Base-by-base conservation (phyloP, 192 early-diverging fungal genomes). In the Mortierella hygrophila region DNA sequence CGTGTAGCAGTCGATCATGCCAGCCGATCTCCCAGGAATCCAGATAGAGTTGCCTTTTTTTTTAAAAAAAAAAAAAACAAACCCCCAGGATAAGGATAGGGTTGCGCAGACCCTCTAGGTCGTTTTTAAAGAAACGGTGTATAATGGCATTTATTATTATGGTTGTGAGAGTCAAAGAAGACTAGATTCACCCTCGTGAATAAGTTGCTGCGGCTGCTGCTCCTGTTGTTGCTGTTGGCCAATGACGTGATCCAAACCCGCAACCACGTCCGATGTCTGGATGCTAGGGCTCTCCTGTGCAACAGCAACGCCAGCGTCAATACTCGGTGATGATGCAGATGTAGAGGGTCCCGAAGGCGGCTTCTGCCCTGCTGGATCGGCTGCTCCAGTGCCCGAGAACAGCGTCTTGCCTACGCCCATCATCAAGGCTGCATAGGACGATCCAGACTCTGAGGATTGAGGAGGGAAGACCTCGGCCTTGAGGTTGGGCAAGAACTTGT, bases 401-500 rank as follows among this genome's bases (percentile, higher is more conserved):
- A 85, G 26, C 2, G 78, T 85, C 74, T 85, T 85, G 69, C 83
- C 78, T 32, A 85, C 83, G 18, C 83, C 83, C 83, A 85, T 85
- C 83, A 85, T 85, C 70, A 85, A 29, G 0, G 83, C 83, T 23
- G 83, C 83, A 52, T 85, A 85, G 0, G 83, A 80, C 20, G 83
- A 80, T 26, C 83, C 77, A 32, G 77, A 55, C 55, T 85, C 83
- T 8, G 82, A 35, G 18, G 74, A 32, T 21, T 79, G 83, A 7
- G 78, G 32, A 21, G 83, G 83, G 46, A 86, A 86, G 54, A 86
- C 77, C 75, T 96, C 95, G 4, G 87, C 74, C 76, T 93, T 90
- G 29, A 97, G 86, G 10, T 92, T 89, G n/a, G 96, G 96, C 57
- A 95, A 82, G 69, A 93, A 89, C 76, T 88, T 83, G 70, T 92